phyloP scores from a whole-genome alignment of 2,329 filamentous ascomycete genomes.

The Camillea tinctor region DNA sequence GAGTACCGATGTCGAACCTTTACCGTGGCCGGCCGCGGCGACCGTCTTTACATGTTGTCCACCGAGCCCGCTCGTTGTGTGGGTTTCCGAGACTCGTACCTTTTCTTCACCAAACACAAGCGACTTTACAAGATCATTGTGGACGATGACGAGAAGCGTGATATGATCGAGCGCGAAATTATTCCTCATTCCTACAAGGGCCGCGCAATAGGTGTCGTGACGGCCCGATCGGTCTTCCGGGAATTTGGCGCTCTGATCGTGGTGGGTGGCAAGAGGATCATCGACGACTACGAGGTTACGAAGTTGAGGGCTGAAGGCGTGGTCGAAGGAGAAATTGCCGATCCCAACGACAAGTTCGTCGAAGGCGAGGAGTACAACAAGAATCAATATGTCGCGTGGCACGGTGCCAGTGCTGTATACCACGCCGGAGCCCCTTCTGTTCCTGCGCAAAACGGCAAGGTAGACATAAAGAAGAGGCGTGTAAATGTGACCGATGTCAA shows the following conservation, averaged over 20 bases:
- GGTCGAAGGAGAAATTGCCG: conserved; percentile 85
- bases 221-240: conserved; percentile 91
- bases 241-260: conserved; percentile 95
- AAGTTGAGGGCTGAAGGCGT: conserved; percentile 74
- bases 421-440: conserved; percentile 77
- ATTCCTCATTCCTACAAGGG: conserved; percentile 99
- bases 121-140: conserved; percentile 98
- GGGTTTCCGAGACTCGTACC: conserved; percentile 94
- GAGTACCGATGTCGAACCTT: conserved; percentile 97
- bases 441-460: conserved; percentile 73
- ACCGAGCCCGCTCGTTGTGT: conserved; percentile 96
- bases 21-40: conserved; percentile 78
- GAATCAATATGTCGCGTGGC: conserved; percentile 98
- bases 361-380: conserved; percentile 90
- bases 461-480: conserved; percentile 77
- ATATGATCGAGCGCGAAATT: conserved; percentile 91
- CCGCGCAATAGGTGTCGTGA: conserved; percentile 93
- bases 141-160: conserved; percentile 93
- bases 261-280: conserved; percentile 81
- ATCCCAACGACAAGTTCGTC: conserved; percentile 80
- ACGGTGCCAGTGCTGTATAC: conserved; percentile 93
- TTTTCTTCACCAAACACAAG: conserved; percentile 98
- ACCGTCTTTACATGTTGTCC: conserved; percentile 95
- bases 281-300: conserved; percentile 85
- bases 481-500: conserved; percentile 90